Evolutionary conservation across 192 early-diverging fungal species (phyloP), one percentile per base, ranked within the genome.

Genomic region (Coemansia sp.): DNA sequence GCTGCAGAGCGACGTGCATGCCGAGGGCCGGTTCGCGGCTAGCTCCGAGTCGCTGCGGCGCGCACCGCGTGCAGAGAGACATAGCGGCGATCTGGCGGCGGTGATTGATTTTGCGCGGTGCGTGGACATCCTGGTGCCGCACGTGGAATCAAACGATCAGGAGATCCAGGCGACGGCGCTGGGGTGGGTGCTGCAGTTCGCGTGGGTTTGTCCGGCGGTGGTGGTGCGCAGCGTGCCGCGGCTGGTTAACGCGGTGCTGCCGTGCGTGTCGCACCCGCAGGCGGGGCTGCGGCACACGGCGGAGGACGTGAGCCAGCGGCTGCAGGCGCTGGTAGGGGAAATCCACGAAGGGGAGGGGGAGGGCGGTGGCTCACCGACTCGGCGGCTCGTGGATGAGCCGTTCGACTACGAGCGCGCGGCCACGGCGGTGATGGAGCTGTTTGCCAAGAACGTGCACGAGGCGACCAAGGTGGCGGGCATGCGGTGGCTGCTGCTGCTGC

Each of bases 401-500:
- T 91, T 98, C 71, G 93, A 98, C 75, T 88, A 90, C 46, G 83
- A 85, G 31, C 69, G 82, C 1, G 91, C 91, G 0, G 88, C 97
- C 6, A 84, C 84, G 21, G 83, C 88, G 0, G 50, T 99, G 5
- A 87, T 88, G 34, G 75, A 77, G 68, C 68, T 70, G 36, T 71
- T 77, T 60, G 75, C 67, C 2, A 71, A 85, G 52, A 89, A 97
- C 65, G 88, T 91, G 50, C 86, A 90, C 50, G 95, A 98, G 65
- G 91, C 94, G 51, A 95, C 97, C 1, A 80, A 95, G 27, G 82
- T 94, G 3, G 89, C 92, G 0, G 88, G 89, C 27, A 75, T 99
- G 63, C 93, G 95, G 29, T 99, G 97, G 97, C 76, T 99, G 9
- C 62, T 94, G n/a, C 92, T 98, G 85, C 68, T 99, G 33, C 95